phyloP scores from a whole-genome alignment of 2,329 filamentous ascomycete genomes.

The Clathrospora elynae region DNA sequence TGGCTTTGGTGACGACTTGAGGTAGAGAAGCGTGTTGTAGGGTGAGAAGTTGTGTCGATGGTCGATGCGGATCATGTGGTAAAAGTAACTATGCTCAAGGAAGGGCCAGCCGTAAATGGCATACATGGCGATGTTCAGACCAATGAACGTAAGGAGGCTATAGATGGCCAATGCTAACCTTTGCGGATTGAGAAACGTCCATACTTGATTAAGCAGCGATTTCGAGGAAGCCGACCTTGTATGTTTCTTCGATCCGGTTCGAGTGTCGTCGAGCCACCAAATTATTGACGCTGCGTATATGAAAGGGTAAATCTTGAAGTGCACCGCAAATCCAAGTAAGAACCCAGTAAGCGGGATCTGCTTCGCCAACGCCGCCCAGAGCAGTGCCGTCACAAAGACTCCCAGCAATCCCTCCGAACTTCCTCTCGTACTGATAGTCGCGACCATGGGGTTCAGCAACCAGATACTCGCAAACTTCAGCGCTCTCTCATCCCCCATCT shows the following conservation, averaged over 20 bases:
- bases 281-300: constrained; percentile 84
- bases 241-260: constrained; percentile 25
- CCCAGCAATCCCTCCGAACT: constrained; percentile 91
- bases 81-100: constrained; percentile 85
- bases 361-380: constrained; percentile 77
- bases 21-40: constrained; percentile 90
- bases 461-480: constrained; percentile 83
- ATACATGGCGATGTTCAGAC: constrained; percentile 81
- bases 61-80: constrained; percentile 90
- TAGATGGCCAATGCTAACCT: constrained; percentile 64
- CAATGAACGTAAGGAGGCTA: constrained; percentile 74
- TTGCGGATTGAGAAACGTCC: constrained; percentile 37
- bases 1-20: constrained; percentile 67
- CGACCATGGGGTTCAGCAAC: constrained; percentile 97
- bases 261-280: constrained; percentile 74
- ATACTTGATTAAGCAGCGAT: constrained; percentile 29
- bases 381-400: constrained; percentile 77
- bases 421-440: constrained; percentile 91
- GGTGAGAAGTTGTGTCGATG: constrained; percentile 98
- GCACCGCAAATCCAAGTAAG: constrained; percentile 81
- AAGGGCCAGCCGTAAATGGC: constrained; percentile 74
- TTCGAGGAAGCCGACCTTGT: constrained; percentile 2
- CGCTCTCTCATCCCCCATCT: constrained; percentile 55
- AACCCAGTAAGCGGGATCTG: constrained; percentile 70
- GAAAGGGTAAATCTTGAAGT: constrained; percentile 99